These are phyloP conservation scores for Fusarium robinianum DNA, from an alignment of 2,329 filamentous ascomycete genomes.

Conservation along the genomic window DNA sequence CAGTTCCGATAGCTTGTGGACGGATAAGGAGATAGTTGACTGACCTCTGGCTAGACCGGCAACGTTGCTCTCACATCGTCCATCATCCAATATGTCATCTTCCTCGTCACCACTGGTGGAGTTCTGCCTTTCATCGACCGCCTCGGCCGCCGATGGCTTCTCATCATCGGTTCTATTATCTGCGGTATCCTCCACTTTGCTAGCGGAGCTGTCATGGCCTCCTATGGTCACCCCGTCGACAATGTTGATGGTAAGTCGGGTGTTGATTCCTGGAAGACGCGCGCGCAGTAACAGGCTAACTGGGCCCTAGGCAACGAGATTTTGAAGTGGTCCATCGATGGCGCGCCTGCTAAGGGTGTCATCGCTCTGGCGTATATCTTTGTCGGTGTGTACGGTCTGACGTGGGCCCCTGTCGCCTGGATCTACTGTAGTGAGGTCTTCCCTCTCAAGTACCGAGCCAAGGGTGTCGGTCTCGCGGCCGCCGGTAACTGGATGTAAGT, in stretches of 20 bases:
- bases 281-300: constrained; percentile 7
- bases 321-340: constrained; percentile 51
- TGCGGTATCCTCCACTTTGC: constrained; percentile 54
- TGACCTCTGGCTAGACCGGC: constrained; percentile 26
- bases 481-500: constrained; percentile 48
- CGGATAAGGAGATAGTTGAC: not conserved
- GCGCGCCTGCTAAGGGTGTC: constrained; percentile 52
- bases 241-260: constrained; percentile 41
- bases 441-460: constrained; percentile 54
- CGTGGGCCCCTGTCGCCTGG: constrained; percentile 56
- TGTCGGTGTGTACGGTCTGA: constrained; percentile 44
- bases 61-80: constrained; percentile 52
- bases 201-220: constrained; percentile 55
- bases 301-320: constrained; percentile 48
- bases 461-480: constrained; percentile 58
- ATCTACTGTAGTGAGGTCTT: constrained; percentile 64
- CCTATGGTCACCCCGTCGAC: constrained; percentile 50
- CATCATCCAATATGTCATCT: constrained; percentile 60
- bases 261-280: accelerated
- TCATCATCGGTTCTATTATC: constrained; percentile 51
- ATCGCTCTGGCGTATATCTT: constrained; percentile 57
- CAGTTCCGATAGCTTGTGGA: not conserved
- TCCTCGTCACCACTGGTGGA: constrained; percentile 55
- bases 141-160: constrained; percentile 52
- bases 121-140: constrained; percentile 56